Conservation (phyloP, 331 rosid species). For the Ulmus americana region DNA sequence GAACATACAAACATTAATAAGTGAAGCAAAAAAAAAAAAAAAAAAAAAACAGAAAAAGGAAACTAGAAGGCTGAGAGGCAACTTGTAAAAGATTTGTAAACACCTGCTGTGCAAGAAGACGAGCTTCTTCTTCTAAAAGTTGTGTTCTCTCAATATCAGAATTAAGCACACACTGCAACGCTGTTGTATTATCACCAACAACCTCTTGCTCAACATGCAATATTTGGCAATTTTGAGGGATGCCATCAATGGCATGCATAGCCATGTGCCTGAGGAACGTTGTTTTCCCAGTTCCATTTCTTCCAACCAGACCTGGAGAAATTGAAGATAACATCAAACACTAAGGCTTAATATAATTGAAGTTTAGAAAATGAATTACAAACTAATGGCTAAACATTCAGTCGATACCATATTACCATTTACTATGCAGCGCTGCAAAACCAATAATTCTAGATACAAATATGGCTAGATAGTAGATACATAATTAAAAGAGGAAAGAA, state of each 20-base stretch:
- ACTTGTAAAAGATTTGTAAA: slow-evolving; percentile 7
- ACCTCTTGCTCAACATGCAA: slow-evolving; percentile 98
- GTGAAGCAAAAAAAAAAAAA: background rate
- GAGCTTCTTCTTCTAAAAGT: slow-evolving; percentile 73
- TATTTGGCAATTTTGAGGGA: slow-evolving; percentile 86
- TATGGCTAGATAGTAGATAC: too few species aligned
- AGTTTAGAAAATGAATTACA: slow-evolving; percentile 4
- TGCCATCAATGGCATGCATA: slow-evolving; percentile 93
- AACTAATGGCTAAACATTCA: background rate
- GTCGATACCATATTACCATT: too few species aligned
- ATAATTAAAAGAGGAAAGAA: too few species aligned
- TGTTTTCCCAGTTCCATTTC: slow-evolving; percentile 94
- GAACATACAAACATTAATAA: slow-evolving; percentile 10
- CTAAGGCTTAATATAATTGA: background rate
- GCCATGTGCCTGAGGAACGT: slow-evolving; percentile 99
- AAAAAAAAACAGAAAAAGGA: background rate
- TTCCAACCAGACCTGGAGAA: slow-evolving; percentile 78
- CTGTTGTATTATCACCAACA: slow-evolving; percentile 67
- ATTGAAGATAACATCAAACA: slow-evolving; percentile 5
- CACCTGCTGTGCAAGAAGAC: slow-evolving; percentile 66
- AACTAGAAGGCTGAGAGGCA: background rate
- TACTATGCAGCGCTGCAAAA: background rate
- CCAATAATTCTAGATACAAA: background rate
- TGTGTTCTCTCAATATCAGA: slow-evolving; percentile 79
- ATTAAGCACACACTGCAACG: slow-evolving; percentile 93